A percentile compares a stretch with the other conserved stretches of the same genome.
phyloP scores from a whole-genome alignment of 805 yeast species.

The Schizosaccharomyces osmophilus region DNA sequence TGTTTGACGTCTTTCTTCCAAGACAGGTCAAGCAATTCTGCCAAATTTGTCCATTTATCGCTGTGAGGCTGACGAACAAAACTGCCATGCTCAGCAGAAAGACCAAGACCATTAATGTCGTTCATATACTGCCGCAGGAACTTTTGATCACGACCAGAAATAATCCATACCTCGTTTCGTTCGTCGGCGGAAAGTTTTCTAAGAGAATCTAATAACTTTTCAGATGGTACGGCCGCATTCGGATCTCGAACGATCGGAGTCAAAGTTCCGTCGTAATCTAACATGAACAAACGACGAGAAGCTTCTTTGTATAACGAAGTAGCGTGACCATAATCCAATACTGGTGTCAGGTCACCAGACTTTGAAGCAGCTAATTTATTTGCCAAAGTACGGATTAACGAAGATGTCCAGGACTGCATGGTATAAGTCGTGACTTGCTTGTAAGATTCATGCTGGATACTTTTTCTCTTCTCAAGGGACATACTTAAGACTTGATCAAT shows the following conservation, averaged over 20 bases:
- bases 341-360: slow-evolving; percentile 41
- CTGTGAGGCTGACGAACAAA: slow-evolving; percentile 47
- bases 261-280: slow-evolving; percentile 93
- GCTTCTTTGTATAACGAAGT: slow-evolving; percentile 36
- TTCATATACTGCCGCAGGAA: slow-evolving; percentile 83
- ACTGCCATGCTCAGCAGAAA: slow-evolving; percentile 95
- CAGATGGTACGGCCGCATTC: slow-evolving; percentile 90
- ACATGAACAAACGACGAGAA: slow-evolving; percentile 49
- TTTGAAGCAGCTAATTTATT: slow-evolving; percentile 16
- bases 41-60: slow-evolving; percentile 56
- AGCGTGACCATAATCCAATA: slow-evolving; percentile 43
- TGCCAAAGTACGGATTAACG: slow-evolving; percentile 9
- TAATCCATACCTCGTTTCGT: slow-evolving; percentile 73
- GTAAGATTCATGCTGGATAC: slow-evolving; percentile 31
- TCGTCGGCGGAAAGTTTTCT: slow-evolving; percentile 46
- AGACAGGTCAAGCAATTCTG: slow-evolving; percentile 65
- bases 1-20: slow-evolving; percentile 76
- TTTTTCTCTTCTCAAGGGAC: slow-evolving; percentile 22
- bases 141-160: slow-evolving; percentile 81
- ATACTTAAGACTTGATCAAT: slow-evolving; percentile 44
- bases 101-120: slow-evolving; percentile 36
- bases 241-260: slow-evolving; percentile 94
- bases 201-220: slow-evolving; percentile 35
- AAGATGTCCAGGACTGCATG: slow-evolving; percentile 50
- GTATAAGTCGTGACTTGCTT: slow-evolving; percentile 43